Base-by-base conservation (phyloP, 495 filamentous ascomycete genomes). In the Daldinia bambusicola region DNA sequence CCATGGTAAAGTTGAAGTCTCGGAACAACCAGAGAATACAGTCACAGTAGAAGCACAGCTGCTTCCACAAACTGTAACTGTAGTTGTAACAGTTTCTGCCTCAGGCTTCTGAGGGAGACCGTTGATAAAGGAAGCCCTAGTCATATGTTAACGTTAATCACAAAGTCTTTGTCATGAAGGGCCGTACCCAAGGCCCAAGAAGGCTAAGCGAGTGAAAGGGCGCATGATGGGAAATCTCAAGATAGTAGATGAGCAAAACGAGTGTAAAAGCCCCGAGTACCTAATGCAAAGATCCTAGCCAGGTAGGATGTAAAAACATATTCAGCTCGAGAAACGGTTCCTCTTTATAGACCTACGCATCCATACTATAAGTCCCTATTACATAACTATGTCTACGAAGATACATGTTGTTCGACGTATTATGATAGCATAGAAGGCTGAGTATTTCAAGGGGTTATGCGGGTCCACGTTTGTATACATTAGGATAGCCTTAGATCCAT, bases 31-130 rank as follows among this genome's bases (percentile, higher is more conserved):
- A n/a, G 57, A 43, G 59, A 32, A 66, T 6, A 77, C 71, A n/a
- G 75, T 77, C 8, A 72, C 70, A 9, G 71, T 77, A 18, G 73
- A 65, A 31, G 70, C 73, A 53, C 73, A 77, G 20, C 22, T 66
- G 26, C n/a, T 12, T n/a, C 61, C 75, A 32, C 72, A 77, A 37
- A 63, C 67, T 26, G 75, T 77, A 2, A 77, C 73, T 2, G 70
- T 75, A 0, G 63, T 53, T 6, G 74, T 76, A 40, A 76, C 75
- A 7, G 75, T 77, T 14, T 26, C 45, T 14, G 50, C 45, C 50
- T 72, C 55, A 0, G 56, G 58, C 55, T 71, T 65, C 45, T 70
- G 73, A 37, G 74, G 55, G 12, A 58, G 58, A 20, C 60, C 74
- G n/a, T 62, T 22, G 57, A 63, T 32, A 13, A 72, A 48, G 26